Conservation (phyloP, 2,329 filamentous ascomycete genomes). For the Trichoderma sp. region DNA sequence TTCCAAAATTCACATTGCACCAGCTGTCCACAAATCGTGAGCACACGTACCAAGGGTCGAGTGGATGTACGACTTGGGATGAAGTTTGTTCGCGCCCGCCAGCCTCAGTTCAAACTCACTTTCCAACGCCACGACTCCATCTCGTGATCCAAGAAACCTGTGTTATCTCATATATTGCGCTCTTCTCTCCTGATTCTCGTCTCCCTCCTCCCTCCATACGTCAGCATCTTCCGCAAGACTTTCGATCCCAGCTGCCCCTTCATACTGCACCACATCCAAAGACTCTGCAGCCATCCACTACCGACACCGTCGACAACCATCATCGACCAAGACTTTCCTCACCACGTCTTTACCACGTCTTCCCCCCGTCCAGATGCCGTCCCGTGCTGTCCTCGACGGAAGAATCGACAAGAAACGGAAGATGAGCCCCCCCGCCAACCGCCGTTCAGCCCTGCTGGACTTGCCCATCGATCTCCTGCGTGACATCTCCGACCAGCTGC, state of each 20-base stretch:
- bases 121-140: not conserved
- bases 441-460: not conserved
- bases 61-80: too few species aligned
- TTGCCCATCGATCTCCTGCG: conserved; percentile 16
- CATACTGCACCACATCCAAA: not conserved
- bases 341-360: not conserved
- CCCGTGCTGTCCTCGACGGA: not conserved
- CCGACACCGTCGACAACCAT: too few species aligned
- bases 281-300: not conserved
- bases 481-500: not conserved
- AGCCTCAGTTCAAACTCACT: not conserved
- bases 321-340: not conserved
- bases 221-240: not conserved
- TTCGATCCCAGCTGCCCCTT: not conserved
- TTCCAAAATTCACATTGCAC: too few species aligned
- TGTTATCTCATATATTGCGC: not conserved
- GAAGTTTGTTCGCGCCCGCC: not conserved
- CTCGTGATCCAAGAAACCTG: not conserved
- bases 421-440: not conserved
- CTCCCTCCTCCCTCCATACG: not conserved
- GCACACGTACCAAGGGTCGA: too few species aligned
- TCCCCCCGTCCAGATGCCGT: not conserved
- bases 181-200: not conserved
- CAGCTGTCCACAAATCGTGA: too few species aligned
- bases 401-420: not conserved